Evolutionary conservation across 495 filamentous ascomycete species (phyloP).

Genomic region (Penicillium subrubescens): DNA sequence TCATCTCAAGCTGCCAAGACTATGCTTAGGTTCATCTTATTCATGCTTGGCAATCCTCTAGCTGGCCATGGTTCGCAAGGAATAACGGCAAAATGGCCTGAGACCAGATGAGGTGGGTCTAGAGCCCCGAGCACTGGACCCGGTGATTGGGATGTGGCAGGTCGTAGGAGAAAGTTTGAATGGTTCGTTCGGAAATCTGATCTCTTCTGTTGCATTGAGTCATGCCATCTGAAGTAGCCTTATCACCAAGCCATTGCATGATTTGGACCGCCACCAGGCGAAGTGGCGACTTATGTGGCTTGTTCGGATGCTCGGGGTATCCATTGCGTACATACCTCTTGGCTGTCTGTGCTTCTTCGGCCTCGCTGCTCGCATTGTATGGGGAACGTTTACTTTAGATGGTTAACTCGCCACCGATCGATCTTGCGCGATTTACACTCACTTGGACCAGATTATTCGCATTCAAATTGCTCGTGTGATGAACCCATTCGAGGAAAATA

Average conservation of each 20-base stretch:
- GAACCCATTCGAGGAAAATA: background rate
- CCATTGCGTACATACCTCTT: conserved; percentile 17
- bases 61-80: background rate
- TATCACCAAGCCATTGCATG: conserved; percentile 5
- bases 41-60: background rate
- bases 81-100: background rate
- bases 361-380: background rate
- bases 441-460: background rate
- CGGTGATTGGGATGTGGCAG: conserved; percentile 6
- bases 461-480: conserved; percentile 5
- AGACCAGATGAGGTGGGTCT: background rate
- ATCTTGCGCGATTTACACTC: background rate
- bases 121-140: background rate
- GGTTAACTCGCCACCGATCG: conserved; percentile 12
- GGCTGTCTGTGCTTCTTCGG: conserved; percentile 9
- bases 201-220: conserved; percentile 23
- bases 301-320: conserved; percentile 3
- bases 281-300: conserved; percentile 24
- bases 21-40: background rate
- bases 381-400: conserved; percentile 1
- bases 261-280: conserved; percentile 15
- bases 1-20: conserved; percentile 18
- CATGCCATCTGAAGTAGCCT: conserved; percentile 24
- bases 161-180: conserved; percentile 15
- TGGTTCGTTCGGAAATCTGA: conserved; percentile 17